Base-by-base conservation (phyloP, 805 yeast species). In the Hanseniaspora hatyaiensis region DNA sequence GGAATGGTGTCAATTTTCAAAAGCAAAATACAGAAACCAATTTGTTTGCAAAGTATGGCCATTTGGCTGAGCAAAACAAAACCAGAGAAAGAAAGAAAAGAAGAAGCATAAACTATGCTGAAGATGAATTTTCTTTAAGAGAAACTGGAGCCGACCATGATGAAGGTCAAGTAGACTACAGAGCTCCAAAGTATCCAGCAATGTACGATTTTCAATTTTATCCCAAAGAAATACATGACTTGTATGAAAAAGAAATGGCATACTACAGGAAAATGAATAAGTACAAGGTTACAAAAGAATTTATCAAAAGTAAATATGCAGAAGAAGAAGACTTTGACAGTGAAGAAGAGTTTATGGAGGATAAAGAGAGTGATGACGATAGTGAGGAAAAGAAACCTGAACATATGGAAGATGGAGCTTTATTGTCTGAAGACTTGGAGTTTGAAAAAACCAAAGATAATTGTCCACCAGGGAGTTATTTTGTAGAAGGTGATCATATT, bases 1-100 rank as follows among this genome's bases (percentile, higher is more conserved):
- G 98, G 98, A 87, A 92, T 58, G 98, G 98, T 15, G 87, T 89
- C 52, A 67, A 68, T 47, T 70, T 70, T 50, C 66, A 69, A 34
- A 69, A 69, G 49, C 67, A 65, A 51, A 40, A 52, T 4, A 55
- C 55, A 30, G 65, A 66, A n/a, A 67, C 68, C 29, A 30, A 40
- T 31, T 34, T 34, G 6, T 45, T 45, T 22, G 29, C 36, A 6
- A 31, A 37, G 8, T 45, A 45, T 24, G 31, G 40, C 1, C 65
- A 62, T 29, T 58, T 65, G 1, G 66, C 72, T 40, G 40, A 51
- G 12, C 64, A 72, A 3, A 82, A 88, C 85, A 75, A 82, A 28
- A 81, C 82, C 55, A 57, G 67, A 50, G 67, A 62, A 51, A 42
- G 51, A 33, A 78, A 77, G 55, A 70, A 92, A 62, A 84, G 82